Percentiles rank a stretch among this genome's conserved stretches.
These are phyloP conservation scores for Hysterium pulicare DNA, from an alignment of 2,329 filamentous ascomycete genomes.

Conservation along the genomic window DNA sequence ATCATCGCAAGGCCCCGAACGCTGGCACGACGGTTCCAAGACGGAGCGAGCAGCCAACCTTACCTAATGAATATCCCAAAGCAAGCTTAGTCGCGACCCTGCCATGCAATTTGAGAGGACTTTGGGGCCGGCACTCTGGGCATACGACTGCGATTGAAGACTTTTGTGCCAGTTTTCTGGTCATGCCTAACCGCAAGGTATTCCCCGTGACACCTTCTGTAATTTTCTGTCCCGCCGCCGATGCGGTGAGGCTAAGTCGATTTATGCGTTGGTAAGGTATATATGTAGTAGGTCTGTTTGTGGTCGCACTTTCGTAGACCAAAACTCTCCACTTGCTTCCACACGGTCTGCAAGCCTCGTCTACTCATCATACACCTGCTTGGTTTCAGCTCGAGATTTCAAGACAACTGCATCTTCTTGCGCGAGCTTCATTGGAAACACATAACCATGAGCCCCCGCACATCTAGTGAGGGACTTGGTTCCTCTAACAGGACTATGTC, in stretches of 20 bases:
- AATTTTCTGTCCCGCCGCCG: slow-evolving; percentile 1
- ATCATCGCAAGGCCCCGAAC: not conserved
- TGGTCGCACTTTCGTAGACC: slow-evolving; percentile 11
- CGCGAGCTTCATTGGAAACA: not conserved
- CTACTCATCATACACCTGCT: not conserved
- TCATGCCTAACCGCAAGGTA: slow-evolving; percentile 22
- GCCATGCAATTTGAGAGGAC: slow-evolving; percentile 1
- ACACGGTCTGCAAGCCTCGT: not conserved
- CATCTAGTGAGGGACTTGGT: slow-evolving; percentile 11
- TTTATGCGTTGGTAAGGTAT: slow-evolving; percentile 1
- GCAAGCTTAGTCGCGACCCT: slow-evolving; percentile 5
- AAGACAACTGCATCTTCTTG: not conserved
- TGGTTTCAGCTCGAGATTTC: not conserved
- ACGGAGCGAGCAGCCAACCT: slow-evolving; percentile 9
- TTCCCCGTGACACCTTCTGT: slow-evolving; percentile 7
- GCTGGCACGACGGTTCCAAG: slow-evolving; percentile 7
- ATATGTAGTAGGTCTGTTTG: slow-evolving; percentile 8
- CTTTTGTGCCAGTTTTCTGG: slow-evolving; percentile 9
- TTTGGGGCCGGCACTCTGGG: slow-evolving; percentile 1
- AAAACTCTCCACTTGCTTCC: not conserved
- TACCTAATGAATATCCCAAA: slow-evolving; percentile 21
- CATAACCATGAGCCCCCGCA: slow-evolving; percentile 18
- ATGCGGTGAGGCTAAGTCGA: not conserved
- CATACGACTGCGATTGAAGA: not conserved
- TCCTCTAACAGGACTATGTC: slow-evolving; percentile 43